phyloP scores from a whole-genome alignment of 2,329 filamentous ascomycete species.

The Pyrenophora seminiperda region DNA sequence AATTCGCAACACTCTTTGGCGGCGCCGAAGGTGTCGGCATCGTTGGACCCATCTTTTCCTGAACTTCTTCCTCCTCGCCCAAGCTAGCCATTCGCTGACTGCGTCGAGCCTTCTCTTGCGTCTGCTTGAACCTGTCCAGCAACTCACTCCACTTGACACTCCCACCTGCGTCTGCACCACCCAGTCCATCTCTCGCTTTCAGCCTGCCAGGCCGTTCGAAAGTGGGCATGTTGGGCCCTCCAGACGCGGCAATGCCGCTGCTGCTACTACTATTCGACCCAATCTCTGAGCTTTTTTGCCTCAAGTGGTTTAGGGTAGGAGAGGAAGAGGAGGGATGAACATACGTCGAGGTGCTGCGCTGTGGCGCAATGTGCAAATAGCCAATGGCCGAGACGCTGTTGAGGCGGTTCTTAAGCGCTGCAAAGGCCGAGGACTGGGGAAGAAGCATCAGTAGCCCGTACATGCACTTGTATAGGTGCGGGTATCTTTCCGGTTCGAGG shows the following conservation, averaged over 20 bases:
- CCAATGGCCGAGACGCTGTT: conserved; percentile 98
- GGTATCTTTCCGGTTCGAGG: conserved; percentile 91
- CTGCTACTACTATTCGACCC: conserved; percentile 37
- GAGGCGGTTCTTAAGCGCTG: conserved; percentile 91
- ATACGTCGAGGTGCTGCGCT: conserved; percentile 70
- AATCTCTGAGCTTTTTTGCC: conserved; percentile 51
- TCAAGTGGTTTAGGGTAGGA: conserved; percentile 47
- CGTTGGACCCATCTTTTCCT: conserved; percentile 36
- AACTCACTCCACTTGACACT: conserved; percentile 91
- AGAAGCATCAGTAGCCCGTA: conserved; percentile 97
- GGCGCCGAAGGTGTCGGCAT: conserved; percentile 35
- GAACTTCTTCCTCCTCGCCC: conserved; percentile 41
- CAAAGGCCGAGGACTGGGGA: conserved; percentile 97
- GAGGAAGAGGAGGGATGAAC: conserved; percentile 50
- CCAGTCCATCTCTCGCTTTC: conserved; percentile 62
- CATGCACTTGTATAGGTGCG: conserved; percentile 95
- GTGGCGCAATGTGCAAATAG: conserved; percentile 80
- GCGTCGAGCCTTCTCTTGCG: conserved; percentile 83
- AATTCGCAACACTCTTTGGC: conserved; percentile 24
- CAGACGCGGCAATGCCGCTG: conserved; percentile 28
- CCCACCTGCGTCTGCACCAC: conserved; percentile 64
- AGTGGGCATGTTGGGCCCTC: conserved; percentile 36
- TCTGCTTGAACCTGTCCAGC: conserved; percentile 89
- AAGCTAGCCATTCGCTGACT: conserved; percentile 61
- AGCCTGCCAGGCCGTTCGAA: conserved; percentile 67